Evolutionary conservation across 139 green algal species (phyloP).

Genomic region (Micromonas commoda): DNA sequence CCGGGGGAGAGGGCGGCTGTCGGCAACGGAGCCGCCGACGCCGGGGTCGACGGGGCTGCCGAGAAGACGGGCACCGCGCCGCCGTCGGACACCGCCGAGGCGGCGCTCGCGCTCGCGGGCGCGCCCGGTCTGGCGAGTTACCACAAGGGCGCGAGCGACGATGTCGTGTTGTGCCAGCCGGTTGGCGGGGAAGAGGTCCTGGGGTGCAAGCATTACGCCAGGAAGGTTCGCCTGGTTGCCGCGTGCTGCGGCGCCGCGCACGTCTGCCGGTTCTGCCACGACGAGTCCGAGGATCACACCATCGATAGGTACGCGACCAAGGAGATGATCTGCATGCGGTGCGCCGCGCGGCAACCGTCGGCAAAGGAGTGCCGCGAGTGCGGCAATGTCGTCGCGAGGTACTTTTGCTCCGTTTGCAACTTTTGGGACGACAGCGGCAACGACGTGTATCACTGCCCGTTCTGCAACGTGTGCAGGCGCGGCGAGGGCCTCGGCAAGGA

Average conservation of each 20-base stretch:
- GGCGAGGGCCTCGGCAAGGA: constrained; percentile 74
- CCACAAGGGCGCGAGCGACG: constrained; percentile 27
- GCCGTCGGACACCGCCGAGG: background rate
- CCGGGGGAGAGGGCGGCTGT: background rate
- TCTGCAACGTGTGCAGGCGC: constrained; percentile 94
- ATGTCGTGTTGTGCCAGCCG: background rate
- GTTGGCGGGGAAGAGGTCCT: constrained; percentile 45
- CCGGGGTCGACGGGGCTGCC: no score
- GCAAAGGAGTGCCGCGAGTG: constrained; percentile 46
- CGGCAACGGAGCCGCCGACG: no score
- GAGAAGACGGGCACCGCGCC: background rate
- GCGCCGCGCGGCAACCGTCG: constrained; percentile 65
- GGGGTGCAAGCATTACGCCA: constrained; percentile 60
- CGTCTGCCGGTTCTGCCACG: constrained; percentile 88
- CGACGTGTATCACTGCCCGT: constrained; percentile 97
- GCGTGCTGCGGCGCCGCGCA: constrained; percentile 71
- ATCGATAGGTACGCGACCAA: constrained; percentile 58
- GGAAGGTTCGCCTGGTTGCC: constrained; percentile 66
- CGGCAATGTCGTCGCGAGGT: constrained; percentile 65
- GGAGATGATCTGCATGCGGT: constrained; percentile 78
- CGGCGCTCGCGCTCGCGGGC: background rate
- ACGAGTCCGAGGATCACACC: constrained; percentile 74
- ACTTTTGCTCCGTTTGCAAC: constrained; percentile 96
- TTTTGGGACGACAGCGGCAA: constrained; percentile 78
- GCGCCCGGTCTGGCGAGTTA: background rate